Conservation (phyloP, 2,329 filamentous ascomycete species). For the Apiospora aurea region DNA sequence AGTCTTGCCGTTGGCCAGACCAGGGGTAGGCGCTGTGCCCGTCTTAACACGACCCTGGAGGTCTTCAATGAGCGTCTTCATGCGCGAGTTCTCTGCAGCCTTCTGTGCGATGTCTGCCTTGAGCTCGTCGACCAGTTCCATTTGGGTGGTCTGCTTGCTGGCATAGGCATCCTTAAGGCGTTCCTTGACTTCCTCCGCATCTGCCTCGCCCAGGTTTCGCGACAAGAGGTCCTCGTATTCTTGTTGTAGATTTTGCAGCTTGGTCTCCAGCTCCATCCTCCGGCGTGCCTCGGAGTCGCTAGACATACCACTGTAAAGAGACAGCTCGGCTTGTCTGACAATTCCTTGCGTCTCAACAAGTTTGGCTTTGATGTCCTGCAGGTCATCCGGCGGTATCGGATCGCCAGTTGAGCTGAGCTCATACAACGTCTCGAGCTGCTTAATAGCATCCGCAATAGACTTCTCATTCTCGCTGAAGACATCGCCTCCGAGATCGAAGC, state of each 20-base stretch:
- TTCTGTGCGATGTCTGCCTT: constrained; percentile 79
- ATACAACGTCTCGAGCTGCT: constrained; percentile 80
- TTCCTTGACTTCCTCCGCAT: constrained; percentile 84
- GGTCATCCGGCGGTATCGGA: constrained; percentile 79
- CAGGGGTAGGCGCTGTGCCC: constrained; percentile 56
- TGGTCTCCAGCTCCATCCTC: constrained; percentile 78
- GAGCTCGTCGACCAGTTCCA: constrained; percentile 77
- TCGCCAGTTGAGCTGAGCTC: constrained; percentile 81
- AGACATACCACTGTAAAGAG: constrained; percentile 74
- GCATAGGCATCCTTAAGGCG: constrained; percentile 79
- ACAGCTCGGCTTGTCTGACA: constrained; percentile 89
- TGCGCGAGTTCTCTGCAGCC: constrained; percentile 80
- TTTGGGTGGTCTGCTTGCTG: constrained; percentile 76
- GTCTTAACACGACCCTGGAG: constrained; percentile 77
- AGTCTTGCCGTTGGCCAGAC: constrained; percentile 84
- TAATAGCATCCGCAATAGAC: constrained; percentile 82
- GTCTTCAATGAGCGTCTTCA: constrained; percentile 82
- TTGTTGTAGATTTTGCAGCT: constrained; percentile 75
- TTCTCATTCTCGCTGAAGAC: constrained; percentile 94
- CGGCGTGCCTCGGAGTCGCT: constrained; percentile 71
- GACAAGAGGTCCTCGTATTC: constrained; percentile 87
- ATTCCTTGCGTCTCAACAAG: constrained; percentile 91
- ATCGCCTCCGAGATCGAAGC: constrained; percentile 91
- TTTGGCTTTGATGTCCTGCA: constrained; percentile 77
- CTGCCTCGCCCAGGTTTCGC: constrained; percentile 77